Conservation (phyloP, 2,329 filamentous ascomycete genomes). For the Akanthomyces dipterigenus region DNA sequence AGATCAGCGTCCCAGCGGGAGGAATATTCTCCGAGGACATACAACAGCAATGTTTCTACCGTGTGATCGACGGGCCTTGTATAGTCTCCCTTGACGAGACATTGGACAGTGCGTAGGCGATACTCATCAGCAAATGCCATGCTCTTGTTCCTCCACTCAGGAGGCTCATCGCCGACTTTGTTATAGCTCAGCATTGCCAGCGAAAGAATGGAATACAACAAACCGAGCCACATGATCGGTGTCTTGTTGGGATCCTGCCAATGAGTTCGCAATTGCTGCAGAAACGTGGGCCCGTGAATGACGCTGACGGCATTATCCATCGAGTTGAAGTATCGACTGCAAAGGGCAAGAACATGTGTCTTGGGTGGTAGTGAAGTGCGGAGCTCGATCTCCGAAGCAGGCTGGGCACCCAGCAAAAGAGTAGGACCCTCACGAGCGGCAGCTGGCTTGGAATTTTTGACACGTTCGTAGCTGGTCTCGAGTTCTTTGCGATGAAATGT, state of each 20-base stretch:
- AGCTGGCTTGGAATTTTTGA: constrained; percentile 60
- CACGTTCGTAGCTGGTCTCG: constrained; percentile 71
- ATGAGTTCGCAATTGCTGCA: constrained; percentile 58
- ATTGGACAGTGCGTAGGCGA: constrained; percentile 68
- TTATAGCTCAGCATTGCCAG: constrained; percentile 74
- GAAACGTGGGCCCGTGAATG: constrained; percentile 78
- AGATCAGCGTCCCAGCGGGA: constrained; percentile 68
- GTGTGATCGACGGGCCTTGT: constrained; percentile 68
- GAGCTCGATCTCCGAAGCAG: constrained; percentile 68
- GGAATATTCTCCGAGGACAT: constrained; percentile 69
- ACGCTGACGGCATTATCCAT: constrained; percentile 65
- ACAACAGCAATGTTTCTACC: constrained; percentile 71
- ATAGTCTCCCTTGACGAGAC: constrained; percentile 68
- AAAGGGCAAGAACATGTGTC: constrained; percentile 74
- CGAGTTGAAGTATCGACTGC: constrained; percentile 87
- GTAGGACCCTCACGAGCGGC: constrained; percentile 60
- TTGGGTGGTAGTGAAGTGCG: constrained; percentile 74
- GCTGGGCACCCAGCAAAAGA: constrained; percentile 69
- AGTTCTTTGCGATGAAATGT: constrained; percentile 79
- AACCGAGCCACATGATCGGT: constrained; percentile 69
- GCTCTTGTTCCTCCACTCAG: constrained; percentile 65
- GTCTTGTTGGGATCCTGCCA: constrained; percentile 70
- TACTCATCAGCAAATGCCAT: constrained; percentile 58
- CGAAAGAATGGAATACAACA: constrained; percentile 70
- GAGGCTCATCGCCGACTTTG: constrained; percentile 71